phyloP scores from a whole-genome alignment of 116 monocot species.

The Dioscorea cayenensis region DNA sequence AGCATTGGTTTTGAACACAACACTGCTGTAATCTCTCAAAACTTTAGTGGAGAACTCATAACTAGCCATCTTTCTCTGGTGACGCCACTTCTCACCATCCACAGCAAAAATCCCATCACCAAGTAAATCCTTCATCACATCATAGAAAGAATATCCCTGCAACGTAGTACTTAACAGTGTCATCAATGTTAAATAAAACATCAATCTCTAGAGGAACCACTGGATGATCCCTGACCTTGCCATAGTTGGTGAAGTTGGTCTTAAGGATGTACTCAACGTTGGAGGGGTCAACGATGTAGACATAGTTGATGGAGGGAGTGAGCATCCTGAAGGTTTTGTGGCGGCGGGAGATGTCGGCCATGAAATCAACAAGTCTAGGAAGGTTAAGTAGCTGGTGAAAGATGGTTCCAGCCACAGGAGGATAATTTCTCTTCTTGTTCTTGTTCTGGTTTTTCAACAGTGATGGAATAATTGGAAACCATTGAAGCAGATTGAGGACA shows the following conservation, averaged over 20 bases:
- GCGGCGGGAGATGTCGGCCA: constrained; percentile 15
- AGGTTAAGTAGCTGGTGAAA: constrained; percentile 15
- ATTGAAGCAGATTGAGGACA: too few species aligned
- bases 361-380: constrained; percentile 15
- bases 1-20: constrained; percentile 28
- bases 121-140: constrained; percentile 22
- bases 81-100: constrained; percentile 53
- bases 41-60: constrained; percentile 55
- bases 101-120: constrained; percentile 63
- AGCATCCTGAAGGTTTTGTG: constrained; percentile 30
- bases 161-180: neutral
- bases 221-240: constrained; percentile 15
- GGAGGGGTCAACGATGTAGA: constrained; percentile 27
- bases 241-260: constrained; percentile 21
- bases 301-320: neutral
- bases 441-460: too few species aligned
- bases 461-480: too few species aligned
- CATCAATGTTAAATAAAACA: too few species aligned
- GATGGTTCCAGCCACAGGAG: constrained; percentile 16
- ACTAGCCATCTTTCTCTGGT: constrained; percentile 62
- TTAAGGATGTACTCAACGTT: constrained; percentile 28
- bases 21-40: constrained; percentile 35
- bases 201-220: too few species aligned
- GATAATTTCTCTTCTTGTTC: neutral
- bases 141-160: constrained; percentile 27